phyloP scores from a whole-genome alignment of 139 green algal genomes.

The Chlorella sorokiniana region DNA sequence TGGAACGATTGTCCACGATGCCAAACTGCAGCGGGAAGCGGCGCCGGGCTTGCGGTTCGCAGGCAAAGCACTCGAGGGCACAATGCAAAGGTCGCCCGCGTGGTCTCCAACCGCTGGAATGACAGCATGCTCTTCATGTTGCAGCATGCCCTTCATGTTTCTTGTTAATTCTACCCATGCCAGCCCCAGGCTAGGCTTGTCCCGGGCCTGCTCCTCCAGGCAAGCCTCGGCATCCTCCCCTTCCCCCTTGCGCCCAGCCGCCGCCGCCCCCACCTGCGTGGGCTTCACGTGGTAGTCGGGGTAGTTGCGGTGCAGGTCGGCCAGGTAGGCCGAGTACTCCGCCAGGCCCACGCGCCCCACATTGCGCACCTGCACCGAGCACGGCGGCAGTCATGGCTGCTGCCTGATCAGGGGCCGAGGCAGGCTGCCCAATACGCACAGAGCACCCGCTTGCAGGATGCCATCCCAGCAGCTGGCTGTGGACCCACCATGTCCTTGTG shows the following conservation, averaged over 20 bases:
- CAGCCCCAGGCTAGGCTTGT: too few species aligned
- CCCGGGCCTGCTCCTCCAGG: too few species aligned
- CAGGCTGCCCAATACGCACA: too few species aligned
- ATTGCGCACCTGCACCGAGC: conserved; percentile 1
- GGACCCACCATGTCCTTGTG: conserved; percentile 26
- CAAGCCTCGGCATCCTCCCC: too few species aligned
- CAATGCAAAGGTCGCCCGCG: too few species aligned
- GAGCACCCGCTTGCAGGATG: not conserved
- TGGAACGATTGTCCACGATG: conserved; percentile 3
- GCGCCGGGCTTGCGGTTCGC: not conserved
- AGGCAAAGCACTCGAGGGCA: too few species aligned
- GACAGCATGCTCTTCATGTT: too few species aligned
- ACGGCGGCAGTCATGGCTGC: not conserved
- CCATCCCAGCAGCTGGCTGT: not conserved
- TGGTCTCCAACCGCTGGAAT: too few species aligned
- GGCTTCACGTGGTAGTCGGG: conserved; percentile 10
- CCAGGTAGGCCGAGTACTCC: conserved; percentile 10
- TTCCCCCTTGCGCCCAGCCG: not conserved
- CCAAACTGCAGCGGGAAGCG: not conserved
- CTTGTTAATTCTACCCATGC: too few species aligned
- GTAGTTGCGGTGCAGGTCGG: conserved; percentile 14
- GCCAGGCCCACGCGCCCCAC: conserved; percentile 21
- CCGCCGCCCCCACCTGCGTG: not conserved
- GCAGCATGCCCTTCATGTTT: too few species aligned
- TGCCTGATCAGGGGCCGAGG: not conserved